Evolutionary conservation across 2,329 filamentous ascomycete genomes (phyloP).

Genomic region (Dryadomyces quercivorus): DNA sequence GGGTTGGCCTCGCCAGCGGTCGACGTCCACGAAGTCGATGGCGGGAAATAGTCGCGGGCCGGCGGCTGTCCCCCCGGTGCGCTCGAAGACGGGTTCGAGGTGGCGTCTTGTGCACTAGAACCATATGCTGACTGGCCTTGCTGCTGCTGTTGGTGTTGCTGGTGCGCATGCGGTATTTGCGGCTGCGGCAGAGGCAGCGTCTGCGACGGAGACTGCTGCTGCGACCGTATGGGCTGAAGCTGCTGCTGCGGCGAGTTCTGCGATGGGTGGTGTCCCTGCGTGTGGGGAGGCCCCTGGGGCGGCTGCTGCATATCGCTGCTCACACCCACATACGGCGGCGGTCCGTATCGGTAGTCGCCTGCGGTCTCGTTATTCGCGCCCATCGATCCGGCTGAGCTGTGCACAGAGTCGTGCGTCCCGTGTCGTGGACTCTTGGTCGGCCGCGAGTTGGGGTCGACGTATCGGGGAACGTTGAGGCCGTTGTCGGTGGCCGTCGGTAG

Average conservation of each 20-base stretch:
- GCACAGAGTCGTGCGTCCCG: conserved; percentile 39
- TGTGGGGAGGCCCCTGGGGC: not conserved
- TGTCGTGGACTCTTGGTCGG: conserved; percentile 46
- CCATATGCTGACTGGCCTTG: conserved; percentile 7
- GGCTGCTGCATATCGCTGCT: conserved; percentile 22
- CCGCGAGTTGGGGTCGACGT: conserved; percentile 41
- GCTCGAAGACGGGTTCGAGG: conserved; percentile 11
- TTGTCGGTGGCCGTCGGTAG: conserved; percentile 25
- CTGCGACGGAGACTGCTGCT: not conserved
- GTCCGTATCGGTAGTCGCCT: conserved; percentile 45
- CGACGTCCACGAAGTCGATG: conserved; percentile 38
- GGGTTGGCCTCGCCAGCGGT: conserved; percentile 32
- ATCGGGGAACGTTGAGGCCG: conserved; percentile 41
- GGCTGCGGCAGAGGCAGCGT: not conserved
- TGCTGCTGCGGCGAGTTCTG: conserved; percentile 1
- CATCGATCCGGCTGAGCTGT: conserved; percentile 29
- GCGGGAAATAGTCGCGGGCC: conserved; percentile 40
- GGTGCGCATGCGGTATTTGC: not conserved
- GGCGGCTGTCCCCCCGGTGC: conserved; percentile 14
- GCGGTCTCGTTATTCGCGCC: conserved; percentile 33
- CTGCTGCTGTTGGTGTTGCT: conserved; percentile 4
- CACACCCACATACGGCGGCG: conserved; percentile 27
- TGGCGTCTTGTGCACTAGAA: conserved; percentile 3
- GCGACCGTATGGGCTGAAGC: conserved; percentile 6
- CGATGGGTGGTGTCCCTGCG: not conserved